Conservation (phyloP, 495 filamentous ascomycete genomes). For the Neurospora sp. region DNA sequence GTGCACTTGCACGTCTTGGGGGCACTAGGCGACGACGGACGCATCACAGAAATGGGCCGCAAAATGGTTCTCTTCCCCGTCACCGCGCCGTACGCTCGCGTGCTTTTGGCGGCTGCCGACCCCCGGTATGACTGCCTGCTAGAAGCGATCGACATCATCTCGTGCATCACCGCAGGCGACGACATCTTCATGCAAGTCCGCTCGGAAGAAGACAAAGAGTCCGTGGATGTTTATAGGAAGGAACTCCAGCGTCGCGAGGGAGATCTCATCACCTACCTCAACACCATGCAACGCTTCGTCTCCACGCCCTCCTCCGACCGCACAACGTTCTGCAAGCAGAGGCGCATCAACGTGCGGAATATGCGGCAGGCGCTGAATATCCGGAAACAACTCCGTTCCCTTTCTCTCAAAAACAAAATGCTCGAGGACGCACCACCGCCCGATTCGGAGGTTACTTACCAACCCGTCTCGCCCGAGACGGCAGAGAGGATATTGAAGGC, state of each 20-base stretch:
- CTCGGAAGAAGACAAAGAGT: constrained; percentile 72
- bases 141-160: constrained; percentile 86
- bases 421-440: constrained; percentile 25
- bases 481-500: constrained; percentile 58
- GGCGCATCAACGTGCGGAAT: constrained; percentile 69
- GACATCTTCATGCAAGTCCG: constrained; percentile 75
- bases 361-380: constrained; percentile 69
- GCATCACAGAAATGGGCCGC: constrained; percentile 61
- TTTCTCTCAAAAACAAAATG: constrained; percentile 30
- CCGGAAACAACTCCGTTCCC: constrained; percentile 66
- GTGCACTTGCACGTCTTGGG: constrained; percentile 68
- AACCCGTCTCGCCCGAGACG: constrained; percentile 38
- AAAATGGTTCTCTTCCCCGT: constrained; percentile 79
- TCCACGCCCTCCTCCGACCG: constrained; percentile 64
- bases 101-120: constrained; percentile 69
- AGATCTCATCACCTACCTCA: constrained; percentile 79
- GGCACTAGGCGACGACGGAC: constrained; percentile 61
- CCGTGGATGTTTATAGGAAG: constrained; percentile 58
- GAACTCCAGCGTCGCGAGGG: constrained; percentile 75
- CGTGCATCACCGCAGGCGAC: constrained; percentile 73
- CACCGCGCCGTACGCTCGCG: constrained; percentile 68
- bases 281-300: constrained; percentile 66
- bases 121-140: constrained; percentile 58
- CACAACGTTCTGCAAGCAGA: constrained; percentile 63
- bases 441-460: constrained; percentile 38